Evolutionary conservation across 306 rosid species (phyloP).

Genomic region (Bauhinia variegata): DNA sequence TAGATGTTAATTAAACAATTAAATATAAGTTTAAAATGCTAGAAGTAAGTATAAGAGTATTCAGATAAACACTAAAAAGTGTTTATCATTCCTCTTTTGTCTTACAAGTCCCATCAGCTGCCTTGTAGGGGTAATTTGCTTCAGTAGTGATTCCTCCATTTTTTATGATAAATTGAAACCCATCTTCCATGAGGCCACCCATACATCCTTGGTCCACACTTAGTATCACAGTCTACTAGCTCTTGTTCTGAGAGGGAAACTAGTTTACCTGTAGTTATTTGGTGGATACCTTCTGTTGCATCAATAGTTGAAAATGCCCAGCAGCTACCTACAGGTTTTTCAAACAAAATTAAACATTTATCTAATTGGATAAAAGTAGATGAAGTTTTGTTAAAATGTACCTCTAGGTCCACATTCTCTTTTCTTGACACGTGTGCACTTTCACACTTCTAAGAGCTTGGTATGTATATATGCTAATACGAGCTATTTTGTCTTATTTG

Average conservation of each 20-base stretch:
- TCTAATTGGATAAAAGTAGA: no score
- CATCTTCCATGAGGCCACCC: slow-evolving; percentile 28
- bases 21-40: no score
- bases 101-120: slow-evolving; percentile 19
- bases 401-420: no score
- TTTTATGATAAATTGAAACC: slow-evolving; percentile 11
- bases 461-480: no score
- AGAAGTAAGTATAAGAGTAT: no score
- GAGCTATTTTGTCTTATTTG: no score
- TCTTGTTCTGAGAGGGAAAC: slow-evolving; percentile 39
- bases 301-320: slow-evolving; percentile 36
- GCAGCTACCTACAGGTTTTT: slow-evolving; percentile 18
- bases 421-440: no score
- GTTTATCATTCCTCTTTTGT: not conserved
- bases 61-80: no score
- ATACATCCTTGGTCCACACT: slow-evolving; percentile 12
- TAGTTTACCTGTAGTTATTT: slow-evolving; percentile 21
- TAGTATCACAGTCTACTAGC: slow-evolving; percentile 33
- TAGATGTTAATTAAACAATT: no score
- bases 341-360: no score
- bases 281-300: slow-evolving; percentile 26
- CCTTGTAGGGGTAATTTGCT: slow-evolving; percentile 26
- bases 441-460: no score
- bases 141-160: slow-evolving; percentile 35
- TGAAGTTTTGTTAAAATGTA: no score